These are phyloP conservation scores for Microglena sp. DNA, from an alignment of 139 green algal species.

Conservation along the genomic window DNA sequence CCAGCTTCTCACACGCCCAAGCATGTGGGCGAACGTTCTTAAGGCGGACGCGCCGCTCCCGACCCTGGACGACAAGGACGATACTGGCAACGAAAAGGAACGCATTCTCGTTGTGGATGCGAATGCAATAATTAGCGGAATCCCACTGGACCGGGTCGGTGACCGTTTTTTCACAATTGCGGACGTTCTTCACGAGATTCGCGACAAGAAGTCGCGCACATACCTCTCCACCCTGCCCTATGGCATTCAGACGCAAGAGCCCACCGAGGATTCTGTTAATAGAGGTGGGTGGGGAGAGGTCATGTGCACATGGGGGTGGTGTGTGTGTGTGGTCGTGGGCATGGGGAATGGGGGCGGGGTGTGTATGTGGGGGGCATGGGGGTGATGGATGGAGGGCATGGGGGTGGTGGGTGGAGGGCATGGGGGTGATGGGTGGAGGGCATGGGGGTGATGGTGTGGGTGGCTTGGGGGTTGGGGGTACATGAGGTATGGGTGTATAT, in stretches of 20 bases:
- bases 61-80: too few relatives aligned
- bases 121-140: slow-evolving; percentile 77
- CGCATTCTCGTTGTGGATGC: slow-evolving; percentile 61
- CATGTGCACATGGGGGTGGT: too few relatives aligned
- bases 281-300: slow-evolving; percentile 42
- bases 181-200: slow-evolving; percentile 70
- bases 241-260: slow-evolving; percentile 49
- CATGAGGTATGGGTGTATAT: too few relatives aligned
- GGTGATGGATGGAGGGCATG: background rate
- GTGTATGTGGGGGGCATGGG: background rate
- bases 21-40: slow-evolving; percentile 9
- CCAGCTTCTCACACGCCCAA: too few relatives aligned
- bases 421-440: too few relatives aligned
- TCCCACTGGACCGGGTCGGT: slow-evolving; percentile 30
- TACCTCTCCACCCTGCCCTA: slow-evolving; percentile 52
- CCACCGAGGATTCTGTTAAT: slow-evolving; percentile 56
- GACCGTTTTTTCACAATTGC: slow-evolving; percentile 58
- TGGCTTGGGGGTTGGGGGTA: too few relatives aligned
- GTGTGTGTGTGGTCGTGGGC: background rate
- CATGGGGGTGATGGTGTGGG: background rate
- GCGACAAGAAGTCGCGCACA: slow-evolving; percentile 59
- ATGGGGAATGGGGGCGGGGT: too few relatives aligned
- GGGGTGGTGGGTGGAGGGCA: too few relatives aligned
- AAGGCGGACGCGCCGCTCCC: background rate
- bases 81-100: background rate